phyloP scores from a whole-genome alignment of 306 rosid species.

The Begonia fuchsioides region DNA sequence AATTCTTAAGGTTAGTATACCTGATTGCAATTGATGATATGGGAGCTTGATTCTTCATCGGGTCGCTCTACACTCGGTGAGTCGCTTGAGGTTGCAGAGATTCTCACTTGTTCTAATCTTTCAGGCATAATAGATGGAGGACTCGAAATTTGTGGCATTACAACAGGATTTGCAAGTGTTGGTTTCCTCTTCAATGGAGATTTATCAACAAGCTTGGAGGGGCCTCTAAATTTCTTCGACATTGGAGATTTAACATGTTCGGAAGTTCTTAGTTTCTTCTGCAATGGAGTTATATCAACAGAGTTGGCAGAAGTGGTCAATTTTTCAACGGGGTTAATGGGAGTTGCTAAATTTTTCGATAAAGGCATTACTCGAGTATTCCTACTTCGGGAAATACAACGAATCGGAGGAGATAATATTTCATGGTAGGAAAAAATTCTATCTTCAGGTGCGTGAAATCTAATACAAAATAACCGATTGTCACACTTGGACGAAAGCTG shows the following conservation, averaged over 20 bases:
- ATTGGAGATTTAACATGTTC: background rate
- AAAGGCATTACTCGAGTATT: conserved; percentile 45
- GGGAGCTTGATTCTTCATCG: conserved; percentile 67
- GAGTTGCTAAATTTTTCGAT: conserved; percentile 20
- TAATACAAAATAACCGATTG: conserved; percentile 62
- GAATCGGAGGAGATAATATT: conserved; percentile 57
- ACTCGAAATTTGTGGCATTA: conserved; percentile 28
- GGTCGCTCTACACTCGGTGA: conserved; percentile 27
- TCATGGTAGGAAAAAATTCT: conserved; percentile 58
- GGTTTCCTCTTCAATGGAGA: conserved; percentile 31
- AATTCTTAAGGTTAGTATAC: conserved; percentile 14
- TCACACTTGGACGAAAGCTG: conserved; percentile 96
- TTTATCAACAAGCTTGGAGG: conserved; percentile 16
- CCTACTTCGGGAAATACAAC: conserved; percentile 69
- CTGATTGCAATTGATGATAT: conserved; percentile 32
- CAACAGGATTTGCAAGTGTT: background rate
- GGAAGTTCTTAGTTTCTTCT: no score
- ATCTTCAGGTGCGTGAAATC: conserved; percentile 39
- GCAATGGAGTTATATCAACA: conserved; percentile 7
- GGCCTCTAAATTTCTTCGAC: background rate
- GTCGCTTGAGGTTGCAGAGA: conserved; percentile 29
- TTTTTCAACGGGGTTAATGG: conserved; percentile 12
- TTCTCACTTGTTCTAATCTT: conserved; percentile 53
- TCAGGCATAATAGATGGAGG: conserved; percentile 44
- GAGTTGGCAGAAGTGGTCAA: conserved; percentile 29